phyloP scores from a whole-genome alignment of 2,329 filamentous ascomycete genomes.

The Lachnellula subtilissima region DNA sequence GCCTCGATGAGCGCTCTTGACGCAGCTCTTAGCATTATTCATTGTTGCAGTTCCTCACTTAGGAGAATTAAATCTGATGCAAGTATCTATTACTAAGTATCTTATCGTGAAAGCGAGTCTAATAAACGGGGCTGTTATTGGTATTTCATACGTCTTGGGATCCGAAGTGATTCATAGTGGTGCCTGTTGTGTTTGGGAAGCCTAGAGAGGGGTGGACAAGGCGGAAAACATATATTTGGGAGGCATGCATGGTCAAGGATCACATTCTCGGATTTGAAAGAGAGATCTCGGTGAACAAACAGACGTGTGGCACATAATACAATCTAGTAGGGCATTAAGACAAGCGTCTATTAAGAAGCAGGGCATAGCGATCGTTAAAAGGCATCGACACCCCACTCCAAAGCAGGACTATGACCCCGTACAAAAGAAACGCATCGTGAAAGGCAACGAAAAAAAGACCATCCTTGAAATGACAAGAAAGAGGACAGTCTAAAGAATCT shows the following conservation, averaged over 20 bases:
- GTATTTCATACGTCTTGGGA: too few species aligned
- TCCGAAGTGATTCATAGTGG: too few species aligned
- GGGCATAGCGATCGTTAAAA: conserved; percentile 6
- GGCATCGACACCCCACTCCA: conserved; percentile 5
- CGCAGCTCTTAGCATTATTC: too few species aligned
- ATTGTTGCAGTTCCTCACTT: too few species aligned
- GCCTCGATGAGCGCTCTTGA: too few species aligned
- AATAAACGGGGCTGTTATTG: too few species aligned
- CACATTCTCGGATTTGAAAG: not conserved
- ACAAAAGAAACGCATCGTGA: conserved; percentile 1
- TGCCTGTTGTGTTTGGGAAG: too few species aligned
- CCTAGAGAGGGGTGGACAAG: too few species aligned
- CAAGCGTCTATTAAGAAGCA: conserved; percentile 9
- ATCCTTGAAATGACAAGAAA: conserved; percentile 8
- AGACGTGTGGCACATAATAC: conserved; percentile 5
- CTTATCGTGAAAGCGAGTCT: too few species aligned
- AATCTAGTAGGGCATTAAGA: conserved; percentile 9
- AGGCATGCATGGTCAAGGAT: not conserved
- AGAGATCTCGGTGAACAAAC: not conserved
- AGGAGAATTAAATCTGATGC: too few species aligned
- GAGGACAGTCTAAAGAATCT: conserved; percentile 1
- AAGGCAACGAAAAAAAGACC: conserved; percentile 3
- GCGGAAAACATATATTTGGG: not conserved
- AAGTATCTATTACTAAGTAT: too few species aligned
- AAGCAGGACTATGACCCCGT: conserved; percentile 2